phyloP scores from a whole-genome alignment of 2,329 filamentous ascomycete genomes.

The Colletotrichum truncatum region DNA sequence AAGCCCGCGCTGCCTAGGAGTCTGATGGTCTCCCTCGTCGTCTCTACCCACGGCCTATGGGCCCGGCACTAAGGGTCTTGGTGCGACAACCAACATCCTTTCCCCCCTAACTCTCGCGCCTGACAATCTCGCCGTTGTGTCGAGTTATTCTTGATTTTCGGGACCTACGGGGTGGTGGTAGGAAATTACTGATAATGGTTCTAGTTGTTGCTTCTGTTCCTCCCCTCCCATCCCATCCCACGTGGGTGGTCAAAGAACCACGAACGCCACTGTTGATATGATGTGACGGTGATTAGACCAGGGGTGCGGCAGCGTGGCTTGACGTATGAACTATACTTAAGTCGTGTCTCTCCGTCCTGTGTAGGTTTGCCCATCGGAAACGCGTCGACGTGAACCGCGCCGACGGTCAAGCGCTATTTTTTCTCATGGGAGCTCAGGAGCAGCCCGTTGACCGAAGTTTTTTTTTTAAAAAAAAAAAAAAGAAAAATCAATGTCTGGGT shows the following conservation, averaged over 20 bases:
- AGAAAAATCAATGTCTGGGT: too few relatives aligned
- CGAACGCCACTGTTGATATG: constrained; percentile 8
- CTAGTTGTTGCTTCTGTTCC: neutral
- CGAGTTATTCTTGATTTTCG: neutral
- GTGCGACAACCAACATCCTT: constrained; percentile 11
- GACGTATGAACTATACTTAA: neutral
- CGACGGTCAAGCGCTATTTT: neutral
- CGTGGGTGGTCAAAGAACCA: constrained; percentile 3
- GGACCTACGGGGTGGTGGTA: neutral
- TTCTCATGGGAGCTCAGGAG: too few relatives aligned
- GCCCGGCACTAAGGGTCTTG: constrained; percentile 7
- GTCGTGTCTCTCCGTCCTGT: neutral
- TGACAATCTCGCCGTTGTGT: constrained; percentile 1
- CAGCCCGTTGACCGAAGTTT: too few relatives aligned
- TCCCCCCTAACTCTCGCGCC: neutral
- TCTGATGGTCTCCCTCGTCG: neutral
- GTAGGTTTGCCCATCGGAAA: neutral
- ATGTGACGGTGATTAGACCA: neutral
- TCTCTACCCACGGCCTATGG: neutral
- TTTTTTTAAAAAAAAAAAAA: too few relatives aligned
- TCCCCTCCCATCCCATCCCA: neutral
- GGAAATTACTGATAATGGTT: neutral
- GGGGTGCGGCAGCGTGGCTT: neutral
- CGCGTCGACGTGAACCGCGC: neutral
- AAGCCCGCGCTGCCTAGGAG: neutral